Evolutionary conservation across 2,329 filamentous ascomycete species (phyloP).

Genomic region (Phyllachora maydis): DNA sequence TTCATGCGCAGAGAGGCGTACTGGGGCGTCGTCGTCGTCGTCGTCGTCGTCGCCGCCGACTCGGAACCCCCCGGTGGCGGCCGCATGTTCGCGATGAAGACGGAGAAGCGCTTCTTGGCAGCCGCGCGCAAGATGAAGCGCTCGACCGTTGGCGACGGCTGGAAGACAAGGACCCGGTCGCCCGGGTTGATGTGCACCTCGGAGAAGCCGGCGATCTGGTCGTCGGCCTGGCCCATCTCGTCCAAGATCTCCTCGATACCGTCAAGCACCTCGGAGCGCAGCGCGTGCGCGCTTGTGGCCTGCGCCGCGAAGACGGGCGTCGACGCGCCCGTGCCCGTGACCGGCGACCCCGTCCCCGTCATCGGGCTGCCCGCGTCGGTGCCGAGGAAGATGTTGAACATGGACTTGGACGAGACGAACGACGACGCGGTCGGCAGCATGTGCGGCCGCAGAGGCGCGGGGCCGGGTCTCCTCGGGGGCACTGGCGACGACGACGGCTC

Average conservation of each 20-base stretch:
- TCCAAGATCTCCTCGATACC: conserved; percentile 93
- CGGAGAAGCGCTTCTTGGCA: conserved; percentile 75
- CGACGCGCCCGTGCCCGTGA: conserved; percentile 15
- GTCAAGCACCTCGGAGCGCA: conserved; percentile 79
- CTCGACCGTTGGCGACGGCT: conserved; percentile 70
- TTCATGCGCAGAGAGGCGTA: conserved; percentile 51
- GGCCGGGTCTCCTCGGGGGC: conserved; percentile 3
- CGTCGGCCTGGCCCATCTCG: conserved; percentile 80
- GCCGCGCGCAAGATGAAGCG: conserved; percentile 78
- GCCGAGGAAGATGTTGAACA: conserved; percentile 75
- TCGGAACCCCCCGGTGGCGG: conserved; percentile 16
- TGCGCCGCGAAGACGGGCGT: conserved; percentile 9
- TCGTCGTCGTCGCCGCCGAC: conserved; percentile 7
- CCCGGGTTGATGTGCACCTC: conserved; percentile 86
- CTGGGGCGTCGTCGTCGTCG: neutral
- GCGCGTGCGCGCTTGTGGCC: conserved; percentile 34
- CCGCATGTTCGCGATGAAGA: conserved; percentile 57
- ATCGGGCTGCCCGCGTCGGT: conserved; percentile 19
- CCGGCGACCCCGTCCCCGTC: too few species aligned
- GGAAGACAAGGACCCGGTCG: conserved; percentile 79
- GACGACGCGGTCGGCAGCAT: conserved; percentile 36
- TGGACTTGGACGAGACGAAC: conserved; percentile 49
- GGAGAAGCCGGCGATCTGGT: conserved; percentile 75
- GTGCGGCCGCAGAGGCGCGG: conserved; percentile 19
- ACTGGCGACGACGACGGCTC: conserved; percentile 1